These are phyloP conservation scores for Citrus mangshanensis DNA, from an alignment of 345 rosid genomes.

Conservation along the genomic window DNA sequence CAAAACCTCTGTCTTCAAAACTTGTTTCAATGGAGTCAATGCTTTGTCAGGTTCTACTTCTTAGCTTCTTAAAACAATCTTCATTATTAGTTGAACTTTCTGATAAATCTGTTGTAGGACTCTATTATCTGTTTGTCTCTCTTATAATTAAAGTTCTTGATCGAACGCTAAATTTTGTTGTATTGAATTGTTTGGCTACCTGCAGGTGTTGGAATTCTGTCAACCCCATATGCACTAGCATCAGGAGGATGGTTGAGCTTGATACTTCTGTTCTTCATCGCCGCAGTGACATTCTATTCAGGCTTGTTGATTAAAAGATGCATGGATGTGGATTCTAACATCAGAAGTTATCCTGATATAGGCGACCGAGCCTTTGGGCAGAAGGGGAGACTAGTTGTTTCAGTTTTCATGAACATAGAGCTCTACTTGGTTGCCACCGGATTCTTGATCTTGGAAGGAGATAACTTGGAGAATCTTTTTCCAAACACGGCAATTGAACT, in stretches of 20 bases:
- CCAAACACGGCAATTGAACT: constrained; percentile 45
- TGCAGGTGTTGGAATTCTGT: constrained; percentile 82
- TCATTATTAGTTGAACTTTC: background rate
- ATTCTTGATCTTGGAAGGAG: constrained; percentile 88
- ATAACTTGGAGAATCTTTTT: constrained; percentile 62
- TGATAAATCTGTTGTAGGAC: background rate
- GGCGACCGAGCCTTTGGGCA: constrained; percentile 78
- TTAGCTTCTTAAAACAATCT: background rate
- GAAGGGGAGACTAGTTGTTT: constrained; percentile 54
- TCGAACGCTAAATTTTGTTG: too few species aligned
- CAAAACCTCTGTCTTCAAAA: constrained; percentile 28
- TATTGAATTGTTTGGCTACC: constrained; percentile 5
- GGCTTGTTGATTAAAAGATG: constrained; percentile 76
- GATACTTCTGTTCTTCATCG: constrained; percentile 49
- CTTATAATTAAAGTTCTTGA: too few species aligned
- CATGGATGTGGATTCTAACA: constrained; percentile 64
- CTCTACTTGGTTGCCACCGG: constrained; percentile 82
- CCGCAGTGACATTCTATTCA: constrained; percentile 59
- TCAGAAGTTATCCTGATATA: constrained; percentile 76
- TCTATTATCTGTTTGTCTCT: background rate
- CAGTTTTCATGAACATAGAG: constrained; percentile 66
- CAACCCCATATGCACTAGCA: constrained; percentile 78
- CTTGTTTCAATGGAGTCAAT: constrained; percentile 40
- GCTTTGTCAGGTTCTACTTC: constrained; percentile 36
- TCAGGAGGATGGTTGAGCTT: constrained; percentile 95